Base-by-base conservation (phyloP, 2,329 filamentous ascomycete species). In the Microascus cirrosus region DNA sequence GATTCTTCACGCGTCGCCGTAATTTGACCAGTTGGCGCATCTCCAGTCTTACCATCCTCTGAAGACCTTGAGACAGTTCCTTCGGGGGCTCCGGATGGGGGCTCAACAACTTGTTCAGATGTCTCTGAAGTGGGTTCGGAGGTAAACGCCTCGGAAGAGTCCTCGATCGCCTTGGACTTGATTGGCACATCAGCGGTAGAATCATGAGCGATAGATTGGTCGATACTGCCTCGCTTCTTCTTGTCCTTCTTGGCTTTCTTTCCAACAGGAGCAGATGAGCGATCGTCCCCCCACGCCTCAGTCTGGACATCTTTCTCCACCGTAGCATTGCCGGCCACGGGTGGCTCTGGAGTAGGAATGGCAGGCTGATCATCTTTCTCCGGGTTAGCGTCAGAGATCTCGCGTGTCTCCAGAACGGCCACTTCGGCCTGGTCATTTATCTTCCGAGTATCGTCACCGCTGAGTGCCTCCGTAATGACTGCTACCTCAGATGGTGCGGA, bases 211-310 rank as follows among this genome's bases (percentile, higher is more conserved):
- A 36, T 36, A 28, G 54, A n/a, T 24, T 55, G 35, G 4, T 42
- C 54, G 36, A 55, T 13, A 22, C 8, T 35, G 39, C 35, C 60
- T 39, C 60, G 60, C 50, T 56, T 61, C 59, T 70, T 68, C 60
- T 69, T 69, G 59, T 69, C 70, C 59, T 70, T 72, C 60, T 68
- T 69, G 56, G 62, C 64, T 58, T 68, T 69, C 54, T 67, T 69
- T 28, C 59, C 39, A 45, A 45, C 15, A 45, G 39, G 39, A 45
- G 39, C 13, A 7, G 39, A 45, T 7, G 39, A 45, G 39, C 11
- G 15, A n/a, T 45, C 39, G 15, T 45, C 28, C 28, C 28, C 8
- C 4, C 4, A 7, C 6, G 39, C 39, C 6, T 45, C 39, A 18
- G 13, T 7, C 13, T 45, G 39, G 39, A n/a, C 18, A 7, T 45